Conservation (phyloP, 139 green algal genomes). For the Coccomyxa sp. region DNA sequence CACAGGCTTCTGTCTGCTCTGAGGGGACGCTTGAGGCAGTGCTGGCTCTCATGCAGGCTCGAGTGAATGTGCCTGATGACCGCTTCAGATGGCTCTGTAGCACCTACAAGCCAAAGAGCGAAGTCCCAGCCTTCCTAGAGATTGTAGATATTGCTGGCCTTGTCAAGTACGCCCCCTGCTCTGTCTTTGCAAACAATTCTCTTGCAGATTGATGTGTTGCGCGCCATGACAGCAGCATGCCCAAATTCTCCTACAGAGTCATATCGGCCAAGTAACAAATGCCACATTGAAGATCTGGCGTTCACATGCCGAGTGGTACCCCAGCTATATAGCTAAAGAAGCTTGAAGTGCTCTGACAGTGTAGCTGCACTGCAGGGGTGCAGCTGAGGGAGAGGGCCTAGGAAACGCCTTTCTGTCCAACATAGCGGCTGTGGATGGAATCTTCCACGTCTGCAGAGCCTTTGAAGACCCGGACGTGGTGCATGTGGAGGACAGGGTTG, state of each 20-base stretch:
- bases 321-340: too few species aligned
- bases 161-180: conserved; percentile 74
- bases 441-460: conserved; percentile 94
- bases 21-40: too few species aligned
- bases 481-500: conserved; percentile 92
- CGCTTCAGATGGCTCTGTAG: conserved; percentile 90
- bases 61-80: conserved; percentile 95
- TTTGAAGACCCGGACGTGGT: conserved; percentile 87
- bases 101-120: conserved; percentile 46
- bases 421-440: conserved; percentile 94
- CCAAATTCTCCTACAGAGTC: too few species aligned
- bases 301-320: too few species aligned
- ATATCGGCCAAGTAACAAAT: too few species aligned
- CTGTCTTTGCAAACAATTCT: too few species aligned
- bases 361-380: conserved; percentile 50
- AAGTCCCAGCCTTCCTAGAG: conserved; percentile 85
- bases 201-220: too few species aligned
- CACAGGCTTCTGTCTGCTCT: too few species aligned
- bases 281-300: too few species aligned
- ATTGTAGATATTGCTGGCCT: conserved; percentile 97
- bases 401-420: conserved; percentile 98
- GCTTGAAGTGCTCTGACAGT: too few species aligned
- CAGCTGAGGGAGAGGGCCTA: conserved; percentile 84
- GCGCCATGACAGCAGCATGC: too few species aligned
- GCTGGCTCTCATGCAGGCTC: conserved; percentile 46